Conservation (phyloP, 2,329 filamentous ascomycete species). For the Dactylellina sp. region DNA sequence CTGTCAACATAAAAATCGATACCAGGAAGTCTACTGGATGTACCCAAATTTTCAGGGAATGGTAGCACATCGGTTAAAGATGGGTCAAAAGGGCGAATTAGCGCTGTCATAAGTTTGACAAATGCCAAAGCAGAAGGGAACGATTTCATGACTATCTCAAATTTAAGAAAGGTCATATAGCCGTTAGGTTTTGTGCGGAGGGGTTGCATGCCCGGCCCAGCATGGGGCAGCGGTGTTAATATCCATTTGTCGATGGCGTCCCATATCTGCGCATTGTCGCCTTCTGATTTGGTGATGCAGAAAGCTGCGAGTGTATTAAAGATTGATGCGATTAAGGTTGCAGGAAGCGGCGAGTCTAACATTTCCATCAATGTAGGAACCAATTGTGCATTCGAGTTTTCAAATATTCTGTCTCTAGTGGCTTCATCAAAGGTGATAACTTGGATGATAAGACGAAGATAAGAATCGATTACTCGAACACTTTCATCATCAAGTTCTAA, state of each 20-base stretch:
- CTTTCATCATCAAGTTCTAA: constrained; percentile 89
- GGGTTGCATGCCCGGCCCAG: constrained; percentile 39
- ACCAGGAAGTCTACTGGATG: constrained; percentile 80
- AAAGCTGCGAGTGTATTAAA: constrained; percentile 82
- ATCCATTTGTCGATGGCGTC: constrained; percentile 78
- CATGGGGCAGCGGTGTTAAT: constrained; percentile 54
- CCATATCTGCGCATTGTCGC: constrained; percentile 82
- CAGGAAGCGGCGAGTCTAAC: constrained; percentile 72
- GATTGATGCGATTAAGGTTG: constrained; percentile 64
- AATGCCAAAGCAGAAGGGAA: constrained; percentile 91
- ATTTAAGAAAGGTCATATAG: constrained; percentile 70
- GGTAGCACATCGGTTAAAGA: constrained; percentile 78
- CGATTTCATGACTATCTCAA: constrained; percentile 78
- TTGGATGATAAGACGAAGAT: constrained; percentile 86
- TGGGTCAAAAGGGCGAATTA: constrained; percentile 76
- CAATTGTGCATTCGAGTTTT: constrained; percentile 74
- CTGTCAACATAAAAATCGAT: constrained; percentile 96
- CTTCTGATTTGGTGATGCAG: constrained; percentile 77
- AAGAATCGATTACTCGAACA: constrained; percentile 95
- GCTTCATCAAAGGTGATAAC: constrained; percentile 78
- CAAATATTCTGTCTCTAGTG: constrained; percentile 79
- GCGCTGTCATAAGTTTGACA: constrained; percentile 77
- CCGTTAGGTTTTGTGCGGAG: constrained; percentile 51
- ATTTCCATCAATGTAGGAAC: constrained; percentile 81
- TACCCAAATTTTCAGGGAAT: constrained; percentile 87